Evolutionary conservation across 352 stramenopile genomes (phyloP).

Genomic region (Globisporangium recalcitrans): DNA sequence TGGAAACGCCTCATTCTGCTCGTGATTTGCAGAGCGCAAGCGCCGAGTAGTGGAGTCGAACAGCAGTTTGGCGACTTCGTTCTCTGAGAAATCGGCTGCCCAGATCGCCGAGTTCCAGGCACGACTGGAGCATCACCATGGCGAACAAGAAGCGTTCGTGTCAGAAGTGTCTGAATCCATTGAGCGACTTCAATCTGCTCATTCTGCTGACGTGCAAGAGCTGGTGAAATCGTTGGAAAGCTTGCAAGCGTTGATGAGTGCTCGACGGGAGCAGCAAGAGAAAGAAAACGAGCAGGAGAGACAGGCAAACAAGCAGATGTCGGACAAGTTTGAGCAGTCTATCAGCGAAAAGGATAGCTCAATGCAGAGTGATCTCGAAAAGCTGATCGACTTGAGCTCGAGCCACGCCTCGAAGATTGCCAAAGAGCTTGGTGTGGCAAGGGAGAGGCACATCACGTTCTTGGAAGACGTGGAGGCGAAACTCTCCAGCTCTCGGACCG

Average conservation of each 20-base stretch:
- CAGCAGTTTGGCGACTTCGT: constrained; percentile 35
- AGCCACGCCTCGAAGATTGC: constrained; percentile 26
- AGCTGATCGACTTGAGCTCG: constrained; percentile 28
- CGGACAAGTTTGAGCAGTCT: constrained; percentile 20
- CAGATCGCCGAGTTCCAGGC: constrained; percentile 47
- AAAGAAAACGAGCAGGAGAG: constrained; percentile 17
- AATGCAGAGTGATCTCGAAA: constrained; percentile 31
- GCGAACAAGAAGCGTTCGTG: constrained; percentile 41
- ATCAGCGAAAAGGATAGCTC: constrained; percentile 23
- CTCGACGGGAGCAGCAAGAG: constrained; percentile 16
- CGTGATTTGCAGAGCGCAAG: constrained; percentile 34
- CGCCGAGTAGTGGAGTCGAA: constrained; percentile 44
- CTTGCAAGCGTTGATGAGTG: constrained; percentile 27
- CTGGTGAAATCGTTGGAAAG: constrained; percentile 30
- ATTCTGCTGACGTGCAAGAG: constrained; percentile 39
- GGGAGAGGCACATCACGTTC: constrained; percentile 24
- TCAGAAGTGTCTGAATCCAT: constrained; percentile 37
- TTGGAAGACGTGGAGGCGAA: constrained; percentile 27
- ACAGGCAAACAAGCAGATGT: constrained; percentile 17
- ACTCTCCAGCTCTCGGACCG: constrained; percentile 25
- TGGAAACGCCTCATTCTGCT: not conserved
- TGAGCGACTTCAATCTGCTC: constrained; percentile 36
- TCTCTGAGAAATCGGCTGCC: constrained; percentile 33
- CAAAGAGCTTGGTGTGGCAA: constrained; percentile 26
- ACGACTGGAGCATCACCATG: constrained; percentile 42